A percentile compares a stretch with the other conserved stretches of the same genome.
These are phyloP conservation scores for Xylariaceae sp. DNA, from an alignment of 2,329 filamentous ascomycete genomes.

Conservation along the genomic window DNA sequence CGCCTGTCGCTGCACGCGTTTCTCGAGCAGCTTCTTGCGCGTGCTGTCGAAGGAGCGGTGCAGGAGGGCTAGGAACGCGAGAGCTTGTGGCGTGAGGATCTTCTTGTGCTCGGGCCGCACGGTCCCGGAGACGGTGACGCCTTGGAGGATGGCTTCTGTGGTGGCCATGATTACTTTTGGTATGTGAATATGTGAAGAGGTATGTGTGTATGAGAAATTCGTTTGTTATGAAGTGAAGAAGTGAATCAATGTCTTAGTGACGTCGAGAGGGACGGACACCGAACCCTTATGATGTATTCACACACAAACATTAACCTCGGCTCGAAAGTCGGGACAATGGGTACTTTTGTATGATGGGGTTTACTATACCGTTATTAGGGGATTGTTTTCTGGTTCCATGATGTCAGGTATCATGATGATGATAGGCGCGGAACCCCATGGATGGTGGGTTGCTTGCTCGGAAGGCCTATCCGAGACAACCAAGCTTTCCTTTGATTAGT, in stretches of 20 bases:
- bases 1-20: conserved; percentile 78
- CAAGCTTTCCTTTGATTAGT: neutral
- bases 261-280: neutral
- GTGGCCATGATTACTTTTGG: conserved; percentile 52
- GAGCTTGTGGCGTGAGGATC: conserved; percentile 85
- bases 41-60: conserved; percentile 91
- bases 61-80: conserved; percentile 86
- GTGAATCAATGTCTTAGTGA: neutral
- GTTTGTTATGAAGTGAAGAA: neutral
- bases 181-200: neutral
- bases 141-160: conserved; percentile 73
- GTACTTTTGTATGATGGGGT: too few species aligned
- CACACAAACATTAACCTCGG: too few species aligned
- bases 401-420: neutral
- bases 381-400: neutral
- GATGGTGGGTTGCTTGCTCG: neutral
- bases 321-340: neutral
- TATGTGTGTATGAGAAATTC: neutral
- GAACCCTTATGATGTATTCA: conserved; percentile 11
- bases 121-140: conserved; percentile 77
- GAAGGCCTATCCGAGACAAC: neutral
- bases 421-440: neutral
- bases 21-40: conserved; percentile 82
- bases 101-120: conserved; percentile 76
- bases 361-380: too few species aligned